Conservation (phyloP, 495 filamentous ascomycete genomes). For the Aspergillus asperescens region DNA sequence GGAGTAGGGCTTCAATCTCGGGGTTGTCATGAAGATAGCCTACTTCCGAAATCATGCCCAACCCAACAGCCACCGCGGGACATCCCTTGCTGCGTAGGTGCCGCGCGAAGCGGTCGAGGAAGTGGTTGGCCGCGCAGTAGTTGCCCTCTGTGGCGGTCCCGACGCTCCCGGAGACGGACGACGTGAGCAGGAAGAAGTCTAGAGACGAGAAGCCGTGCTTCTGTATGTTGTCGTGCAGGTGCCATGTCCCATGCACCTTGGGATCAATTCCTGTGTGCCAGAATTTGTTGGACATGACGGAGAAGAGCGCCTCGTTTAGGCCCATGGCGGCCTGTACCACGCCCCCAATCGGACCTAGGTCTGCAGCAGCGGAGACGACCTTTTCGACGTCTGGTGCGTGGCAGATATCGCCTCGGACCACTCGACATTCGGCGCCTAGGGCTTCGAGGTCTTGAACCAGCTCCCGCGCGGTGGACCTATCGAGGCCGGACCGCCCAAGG, state of each 20-base stretch:
- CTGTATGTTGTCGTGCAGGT: conserved; percentile 50
- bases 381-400: conserved; percentile 4
- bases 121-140: conserved; percentile 36
- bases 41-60: conserved; percentile 33
- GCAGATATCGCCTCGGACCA: conserved; percentile 15
- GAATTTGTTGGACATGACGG: conserved; percentile 35
- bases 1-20: background rate
- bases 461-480: conserved; percentile 15
- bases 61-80: conserved; percentile 22
- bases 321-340: conserved; percentile 36
- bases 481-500: conserved; percentile 23
- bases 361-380: background rate
- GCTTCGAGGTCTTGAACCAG: conserved; percentile 28
- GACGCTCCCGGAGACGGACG: conserved; percentile 31
- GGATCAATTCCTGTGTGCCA: conserved; percentile 32
- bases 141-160: conserved; percentile 26
- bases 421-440: conserved; percentile 10
- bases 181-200: conserved; percentile 49
- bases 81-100: conserved; percentile 27
- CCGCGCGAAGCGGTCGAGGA: conserved; percentile 31
- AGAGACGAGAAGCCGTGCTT: conserved; percentile 14
- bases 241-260: conserved; percentile 46
- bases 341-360: conserved; percentile 14
- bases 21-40: conserved; percentile 28
- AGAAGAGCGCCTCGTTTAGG: conserved; percentile 32